Evolutionary conservation across 805 yeast species (phyloP).

Genomic region (Suhomyces pyralidae): DNA sequence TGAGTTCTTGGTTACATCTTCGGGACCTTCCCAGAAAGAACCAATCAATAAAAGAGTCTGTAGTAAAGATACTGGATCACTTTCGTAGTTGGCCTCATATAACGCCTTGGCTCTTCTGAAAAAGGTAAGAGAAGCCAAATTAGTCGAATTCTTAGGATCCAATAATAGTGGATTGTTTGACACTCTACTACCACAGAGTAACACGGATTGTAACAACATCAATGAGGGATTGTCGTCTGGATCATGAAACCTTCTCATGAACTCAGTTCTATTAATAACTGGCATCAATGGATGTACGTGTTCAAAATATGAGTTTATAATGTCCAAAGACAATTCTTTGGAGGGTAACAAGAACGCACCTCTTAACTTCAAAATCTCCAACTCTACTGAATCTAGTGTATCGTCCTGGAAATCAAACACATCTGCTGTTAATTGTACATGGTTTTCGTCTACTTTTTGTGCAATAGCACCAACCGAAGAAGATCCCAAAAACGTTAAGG

Average conservation of each 20-base stretch:
- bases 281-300: slow-evolving; percentile 69
- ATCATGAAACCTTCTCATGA: slow-evolving; percentile 54
- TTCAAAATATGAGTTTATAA: slow-evolving; percentile 60
- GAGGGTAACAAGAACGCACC: slow-evolving; percentile 74
- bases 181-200: slow-evolving; percentile 65
- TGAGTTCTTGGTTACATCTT: slow-evolving; percentile 62
- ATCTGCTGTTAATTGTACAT: slow-evolving; percentile 43
- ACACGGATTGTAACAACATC: slow-evolving; percentile 62
- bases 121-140: slow-evolving; percentile 50
- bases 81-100: slow-evolving; percentile 66
- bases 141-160: slow-evolving; percentile 51
- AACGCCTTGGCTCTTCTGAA: slow-evolving; percentile 72
- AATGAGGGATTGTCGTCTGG: slow-evolving; percentile 61
- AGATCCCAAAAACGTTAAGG: slow-evolving; percentile 52
- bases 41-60: slow-evolving; percentile 64
- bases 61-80: slow-evolving; percentile 57
- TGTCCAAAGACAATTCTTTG: slow-evolving; percentile 53
- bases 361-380: slow-evolving; percentile 57
- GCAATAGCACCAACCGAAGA: slow-evolving; percentile 49
- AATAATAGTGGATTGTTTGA: slow-evolving; percentile 50
- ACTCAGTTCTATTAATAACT: slow-evolving; percentile 58
- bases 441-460: slow-evolving; percentile 46
- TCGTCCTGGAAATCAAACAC: slow-evolving; percentile 33
- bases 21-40: slow-evolving; percentile 72
- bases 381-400: slow-evolving; percentile 54